phyloP scores from a whole-genome alignment of 1,284 basidiomycete species.

The Gymnopus androsaceus region DNA sequence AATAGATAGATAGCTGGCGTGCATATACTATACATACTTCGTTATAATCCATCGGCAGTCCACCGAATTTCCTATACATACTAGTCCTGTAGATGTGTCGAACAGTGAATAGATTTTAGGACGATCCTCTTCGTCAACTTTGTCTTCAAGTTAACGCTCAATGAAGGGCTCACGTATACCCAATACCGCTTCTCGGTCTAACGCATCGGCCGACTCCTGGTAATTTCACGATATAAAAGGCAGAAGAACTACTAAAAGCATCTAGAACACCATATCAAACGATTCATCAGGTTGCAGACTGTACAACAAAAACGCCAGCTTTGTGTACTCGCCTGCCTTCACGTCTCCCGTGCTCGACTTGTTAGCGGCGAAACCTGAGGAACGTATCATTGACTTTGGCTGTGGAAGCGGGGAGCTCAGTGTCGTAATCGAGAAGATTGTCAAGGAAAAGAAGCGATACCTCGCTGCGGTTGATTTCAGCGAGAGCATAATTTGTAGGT shows the following conservation, averaged over 20 bases:
- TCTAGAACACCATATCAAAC: no score
- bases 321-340: conserved; percentile 73
- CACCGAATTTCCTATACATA: no score
- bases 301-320: conserved; percentile 64
- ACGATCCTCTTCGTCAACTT: no score
- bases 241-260: no score
- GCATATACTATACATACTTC: no score
- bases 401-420: conserved; percentile 84
- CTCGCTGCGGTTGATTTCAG: conserved; percentile 74
- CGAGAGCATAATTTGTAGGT: conserved; percentile 63
- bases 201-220: neutral
- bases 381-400: conserved; percentile 77
- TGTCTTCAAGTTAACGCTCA: no score
- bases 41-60: no score
- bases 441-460: conserved; percentile 42
- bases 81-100: no score
- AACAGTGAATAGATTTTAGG: no score
- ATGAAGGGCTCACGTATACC: no score
- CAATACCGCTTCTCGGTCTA: conserved; percentile 1
- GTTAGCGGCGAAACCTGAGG: conserved; percentile 63
- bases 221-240: neutral
- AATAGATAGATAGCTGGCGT: no score
- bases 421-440: conserved; percentile 51
- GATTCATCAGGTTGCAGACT: conserved; percentile 42
- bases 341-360: conserved; percentile 64